Evolutionary conservation across 345 rosid genomes (phyloP), one percentile per base, ranked within the genome.

Genomic region (Laguncularia racemosa): DNA sequence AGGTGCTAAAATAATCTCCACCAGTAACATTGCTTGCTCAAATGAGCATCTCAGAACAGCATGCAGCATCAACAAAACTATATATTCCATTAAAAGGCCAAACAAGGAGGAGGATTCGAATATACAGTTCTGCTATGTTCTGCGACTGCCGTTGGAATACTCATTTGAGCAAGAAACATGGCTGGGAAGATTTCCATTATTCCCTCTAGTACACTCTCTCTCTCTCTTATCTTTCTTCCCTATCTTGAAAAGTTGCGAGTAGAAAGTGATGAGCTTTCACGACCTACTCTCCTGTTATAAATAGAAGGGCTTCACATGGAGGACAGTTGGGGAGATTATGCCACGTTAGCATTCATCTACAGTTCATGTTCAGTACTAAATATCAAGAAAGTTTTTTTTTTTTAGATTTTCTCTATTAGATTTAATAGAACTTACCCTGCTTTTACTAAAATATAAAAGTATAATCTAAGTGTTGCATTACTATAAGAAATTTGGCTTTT

Each of bases 131-230:
- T 46, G 26, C 3, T 46, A 45, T 33, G 40, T 33, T 33, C 3
- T 33, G 40, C 40, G 4, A 13, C 54, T 48, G 64, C 13, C 44
- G 55, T 57, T 70, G 73, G 73, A 70, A 70, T 64, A 70, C 73
- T 70, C 73, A 70, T 70, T 70, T 70, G 73, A 70, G 73, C 73
- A 70, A 70, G 73, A 70, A 70, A 70, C 65, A 49, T 64, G 64
- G 64, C 58, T 43, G 21, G 40, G 67, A 48, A 53, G 62, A 28
- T 47, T 48, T 20, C 50, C 43, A n/a, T n/a, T n/a, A 38, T 16
- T 20, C 40, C 40, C 40, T 33, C 40, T 33, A 7, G 40, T 33
- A 33, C 40, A 33, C 33, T 19, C 49, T 40, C 33, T 9, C 56
- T 56, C 50, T 17, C 8, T 53, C 62, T 13, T 12, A n/a, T 28